Evolutionary conservation across 2,329 filamentous ascomycete genomes (phyloP), one percentile per base, ranked within the genome.

Genomic region (Cercospora berteroae): DNA sequence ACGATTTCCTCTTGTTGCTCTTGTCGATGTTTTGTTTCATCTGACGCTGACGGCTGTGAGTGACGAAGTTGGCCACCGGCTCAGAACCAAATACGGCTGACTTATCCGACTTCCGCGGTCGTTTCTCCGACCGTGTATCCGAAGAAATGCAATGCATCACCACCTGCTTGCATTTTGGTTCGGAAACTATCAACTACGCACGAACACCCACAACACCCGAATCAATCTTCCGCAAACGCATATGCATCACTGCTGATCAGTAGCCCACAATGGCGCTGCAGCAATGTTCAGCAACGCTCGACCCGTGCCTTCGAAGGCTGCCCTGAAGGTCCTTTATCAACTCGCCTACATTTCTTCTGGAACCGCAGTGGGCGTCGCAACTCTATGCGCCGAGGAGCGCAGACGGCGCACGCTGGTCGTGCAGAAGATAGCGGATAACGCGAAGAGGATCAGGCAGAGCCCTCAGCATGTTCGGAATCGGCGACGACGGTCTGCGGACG

Each of bases 291-390:
- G 69, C 50, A 69, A 68, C 67, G 69, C 72, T 55, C 76, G 76
- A 69, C 77, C 74, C 56, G 75, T 76, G 60, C 78, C 78, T 58
- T 79, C 78, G 18, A 74, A 73, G 63, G 76, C 72, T 31, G 76
- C 77, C 55, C 76, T 79, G 58, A 72, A 73, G 59, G 65, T 77
- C 57, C 75, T 80, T 50, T 77, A 77, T 66, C 77, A 79, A 66
- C 77, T 79, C 67, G 78, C 77, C 29, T 79, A 79, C 71, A 78
- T 78, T 63, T 77, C 77, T 13, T 79, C 77, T 48, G 78, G 78
- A 36, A 77, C 77, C n/a, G 77, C 74, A 7, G 74, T 75, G 6
- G 78, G 77, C 31, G 71, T 77, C 12, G 77, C 73, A 7, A 72
- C 76, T n/a, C 55, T 80, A 5, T 75, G 77, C 65, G 73, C 76